These are phyloP conservation scores for Insectozyma bohioensis DNA, from an alignment of 1,139 yeast species.

Conservation along the genomic window DNA sequence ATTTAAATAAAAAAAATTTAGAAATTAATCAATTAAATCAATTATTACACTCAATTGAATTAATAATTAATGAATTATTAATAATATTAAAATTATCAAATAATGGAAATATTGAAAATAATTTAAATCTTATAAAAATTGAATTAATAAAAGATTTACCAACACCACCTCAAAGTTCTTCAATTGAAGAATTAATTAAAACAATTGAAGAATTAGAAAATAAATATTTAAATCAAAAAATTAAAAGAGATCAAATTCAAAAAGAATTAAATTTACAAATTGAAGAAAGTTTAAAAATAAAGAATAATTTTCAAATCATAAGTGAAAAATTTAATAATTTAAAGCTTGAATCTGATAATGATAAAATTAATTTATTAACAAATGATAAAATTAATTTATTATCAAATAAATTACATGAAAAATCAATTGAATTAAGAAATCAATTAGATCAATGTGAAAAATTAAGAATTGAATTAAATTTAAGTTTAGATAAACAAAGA, in stretches of 20 bases:
- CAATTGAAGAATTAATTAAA: constrained; percentile 19
- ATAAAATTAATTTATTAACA: constrained; percentile 15
- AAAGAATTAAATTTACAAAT: constrained; percentile 18
- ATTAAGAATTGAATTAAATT: constrained; percentile 31
- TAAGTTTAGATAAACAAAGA: constrained; percentile 49
- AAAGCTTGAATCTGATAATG: constrained; percentile 15
- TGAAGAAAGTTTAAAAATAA: constrained; percentile 22
- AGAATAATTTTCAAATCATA: constrained; percentile 21
- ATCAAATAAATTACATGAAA: constrained; percentile 27
- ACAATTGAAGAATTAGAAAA: constrained; percentile 23
- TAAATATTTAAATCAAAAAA: constrained; percentile 24
- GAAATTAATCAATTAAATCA: constrained; percentile 18
- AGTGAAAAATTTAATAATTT: constrained; percentile 7
- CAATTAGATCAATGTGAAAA: constrained; percentile 22
- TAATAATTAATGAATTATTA: constrained; percentile 24
- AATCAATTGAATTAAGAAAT: constrained; percentile 24
- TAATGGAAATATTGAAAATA: constrained; percentile 24
- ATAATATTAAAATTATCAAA: constrained; percentile 19
- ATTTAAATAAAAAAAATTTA: constrained; percentile 27
- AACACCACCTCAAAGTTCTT: constrained; percentile 9
- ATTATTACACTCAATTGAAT: constrained; percentile 18
- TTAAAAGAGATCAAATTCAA: constrained; percentile 23
- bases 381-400: constrained; percentile 27
- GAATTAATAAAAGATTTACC: constrained; percentile 20
- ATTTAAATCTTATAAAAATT: constrained; percentile 24